Conservation (phyloP, 2,329 filamentous ascomycete genomes). For the Waltergamsia citrina region DNA sequence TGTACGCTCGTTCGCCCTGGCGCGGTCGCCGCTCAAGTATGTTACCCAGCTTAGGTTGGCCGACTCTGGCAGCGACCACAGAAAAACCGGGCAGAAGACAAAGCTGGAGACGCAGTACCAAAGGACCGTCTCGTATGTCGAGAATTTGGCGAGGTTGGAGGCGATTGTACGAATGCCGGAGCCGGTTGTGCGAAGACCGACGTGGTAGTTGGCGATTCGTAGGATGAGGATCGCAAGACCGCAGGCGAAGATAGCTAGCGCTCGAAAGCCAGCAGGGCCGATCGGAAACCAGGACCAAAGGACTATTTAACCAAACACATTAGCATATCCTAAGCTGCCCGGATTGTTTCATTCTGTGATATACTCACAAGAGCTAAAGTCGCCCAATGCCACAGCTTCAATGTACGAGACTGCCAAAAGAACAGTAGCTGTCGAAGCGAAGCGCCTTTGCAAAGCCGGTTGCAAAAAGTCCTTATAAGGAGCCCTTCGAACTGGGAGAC, state of each 20-base stretch:
- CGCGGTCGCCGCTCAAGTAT: constrained; percentile 59
- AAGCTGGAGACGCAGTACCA: constrained; percentile 74
- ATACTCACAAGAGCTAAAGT: constrained; percentile 58
- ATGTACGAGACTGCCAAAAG: constrained; percentile 64
- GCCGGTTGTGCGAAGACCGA: constrained; percentile 60
- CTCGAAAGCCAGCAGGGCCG: constrained; percentile 64
- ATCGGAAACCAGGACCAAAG: constrained; percentile 85
- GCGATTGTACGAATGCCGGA: constrained; percentile 58
- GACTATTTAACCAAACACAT: constrained; percentile 32
- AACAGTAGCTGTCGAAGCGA: constrained; percentile 65
- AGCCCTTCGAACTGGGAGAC: constrained; percentile 43
- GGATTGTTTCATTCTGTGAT: neutral
- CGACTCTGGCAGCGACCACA: constrained; percentile 55
- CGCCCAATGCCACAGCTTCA: constrained; percentile 60
- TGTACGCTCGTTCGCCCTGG: constrained; percentile 75
- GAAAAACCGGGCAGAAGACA: constrained; percentile 72
- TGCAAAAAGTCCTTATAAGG: constrained; percentile 86
- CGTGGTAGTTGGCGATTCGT: constrained; percentile 75
- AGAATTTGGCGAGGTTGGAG: constrained; percentile 45
- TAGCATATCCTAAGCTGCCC: neutral
- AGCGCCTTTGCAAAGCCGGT: constrained; percentile 77
- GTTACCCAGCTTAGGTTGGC: constrained; percentile 66
- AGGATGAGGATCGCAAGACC: constrained; percentile 73
- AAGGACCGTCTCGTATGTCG: constrained; percentile 58
- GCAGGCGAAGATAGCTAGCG: constrained; percentile 66